A percentile compares a stretch with the other conserved stretches of the same genome.
Conservation (phyloP, 768 basidiomycete genomes). For the Cystofilobasidium ferigula region DNA sequence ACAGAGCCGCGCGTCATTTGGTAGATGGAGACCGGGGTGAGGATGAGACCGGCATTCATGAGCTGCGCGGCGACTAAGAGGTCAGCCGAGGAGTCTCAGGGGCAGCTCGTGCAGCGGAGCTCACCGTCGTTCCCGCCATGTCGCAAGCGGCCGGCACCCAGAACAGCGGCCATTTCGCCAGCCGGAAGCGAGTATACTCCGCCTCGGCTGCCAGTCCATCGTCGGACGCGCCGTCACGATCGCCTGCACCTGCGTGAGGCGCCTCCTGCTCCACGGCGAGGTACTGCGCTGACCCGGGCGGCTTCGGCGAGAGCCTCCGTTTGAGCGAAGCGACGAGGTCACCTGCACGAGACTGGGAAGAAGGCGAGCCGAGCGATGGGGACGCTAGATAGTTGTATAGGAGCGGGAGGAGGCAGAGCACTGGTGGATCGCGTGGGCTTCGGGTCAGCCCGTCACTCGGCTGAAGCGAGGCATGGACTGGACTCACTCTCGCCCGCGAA, state of each 20-base stretch:
- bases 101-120: constrained; percentile 29
- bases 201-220: constrained; percentile 21
- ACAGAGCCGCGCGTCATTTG: constrained; percentile 57
- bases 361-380: constrained; percentile 29
- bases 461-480: constrained; percentile 27
- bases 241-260: background rate
- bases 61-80: constrained; percentile 37
- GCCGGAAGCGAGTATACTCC: constrained; percentile 29
- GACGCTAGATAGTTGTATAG: constrained; percentile 55
- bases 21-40: constrained; percentile 61
- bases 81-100: constrained; percentile 29
- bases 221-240: constrained; percentile 13
- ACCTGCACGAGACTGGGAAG: background rate
- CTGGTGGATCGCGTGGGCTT: constrained; percentile 8
- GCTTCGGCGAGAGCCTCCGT: background rate
- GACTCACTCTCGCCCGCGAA: constrained; percentile 47
- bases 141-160: constrained; percentile 85
- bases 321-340: background rate
- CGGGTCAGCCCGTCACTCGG: constrained; percentile 1
- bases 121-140: constrained; percentile 77
- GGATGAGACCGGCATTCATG: constrained; percentile 92
- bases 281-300: background rate
- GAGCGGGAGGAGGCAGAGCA: constrained; percentile 70
- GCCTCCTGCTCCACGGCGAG: constrained; percentile 7
- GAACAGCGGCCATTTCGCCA: constrained; percentile 63